phyloP scores from a whole-genome alignment of 306 rosid genomes.

The barrel medic (Medicago truncatula) region MtrunA17r5.0-ANR NC_053045.1:15519001-15519500 shows the following conservation, averaged over 20 bases:
- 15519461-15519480: conserved; percentile 49
- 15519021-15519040: no score
- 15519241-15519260: conserved; percentile 89
- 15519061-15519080: no score
- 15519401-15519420: conserved; percentile 59
- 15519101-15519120: no score
- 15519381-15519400: conserved; percentile 79
- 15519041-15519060: no score
- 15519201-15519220: conserved; percentile 93
- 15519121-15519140: no score
- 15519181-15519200: conserved; percentile 47
- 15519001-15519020: no score
- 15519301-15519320: conserved; percentile 70
- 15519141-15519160: no score
- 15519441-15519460: conserved; percentile 65
- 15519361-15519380: conserved; percentile 70
- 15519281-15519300: conserved; percentile 89
- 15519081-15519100: no score
- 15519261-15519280: conserved; percentile 86
- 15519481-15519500: conserved; percentile 1
- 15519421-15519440: conserved; percentile 69
- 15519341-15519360: conserved; percentile 81
- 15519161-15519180: no score
- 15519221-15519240: conserved; percentile 92
- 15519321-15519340: conserved; percentile 72